A percentile compares a stretch with the other conserved stretches of the same genome.
These are phyloP conservation scores for Arabis hirsuta DNA, from an alignment of 345 rosid genomes.

Conservation along the genomic window DNA sequence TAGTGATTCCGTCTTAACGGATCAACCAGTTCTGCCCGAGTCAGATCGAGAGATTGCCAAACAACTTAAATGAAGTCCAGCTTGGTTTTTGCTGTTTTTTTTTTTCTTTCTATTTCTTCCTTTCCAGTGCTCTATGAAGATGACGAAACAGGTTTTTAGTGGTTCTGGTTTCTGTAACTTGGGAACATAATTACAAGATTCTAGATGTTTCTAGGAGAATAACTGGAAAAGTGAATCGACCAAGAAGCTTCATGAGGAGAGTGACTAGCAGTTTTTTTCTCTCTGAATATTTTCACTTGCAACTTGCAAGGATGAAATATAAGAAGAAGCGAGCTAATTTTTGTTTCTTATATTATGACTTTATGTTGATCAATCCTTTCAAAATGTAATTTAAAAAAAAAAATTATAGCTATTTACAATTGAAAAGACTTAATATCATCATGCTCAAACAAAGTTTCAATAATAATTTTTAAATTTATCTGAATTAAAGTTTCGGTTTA, in stretches of 20 bases:
- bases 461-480: not conserved
- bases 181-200: not conserved
- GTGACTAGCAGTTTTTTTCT: not conserved
- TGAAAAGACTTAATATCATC: not conserved
- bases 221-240: constrained; percentile 9
- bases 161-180: constrained; percentile 18
- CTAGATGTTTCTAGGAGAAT: constrained; percentile 1
- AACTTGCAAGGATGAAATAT: constrained; percentile 1
- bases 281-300: constrained; percentile 2
- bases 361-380: not conserved
- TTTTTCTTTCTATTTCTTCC: not conserved
- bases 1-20: constrained; percentile 34
- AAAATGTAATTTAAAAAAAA: not conserved
- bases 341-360: not conserved
- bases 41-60: constrained; percentile 42
- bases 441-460: not conserved
- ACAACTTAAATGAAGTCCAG: constrained; percentile 39
- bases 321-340: not conserved
- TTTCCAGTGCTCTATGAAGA: not conserved
- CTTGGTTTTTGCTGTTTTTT: constrained; percentile 13
- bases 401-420: too few species aligned
- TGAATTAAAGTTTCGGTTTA: not conserved
- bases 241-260: constrained; percentile 18
- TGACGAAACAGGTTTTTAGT: not conserved
- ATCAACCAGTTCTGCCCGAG: constrained; percentile 40